A percentile compares a stretch with the other conserved stretches of the same genome.
These are phyloP conservation scores for Pulveroboletus sp. DNA, from an alignment of 768 basidiomycete genomes.

Conservation along the genomic window DNA sequence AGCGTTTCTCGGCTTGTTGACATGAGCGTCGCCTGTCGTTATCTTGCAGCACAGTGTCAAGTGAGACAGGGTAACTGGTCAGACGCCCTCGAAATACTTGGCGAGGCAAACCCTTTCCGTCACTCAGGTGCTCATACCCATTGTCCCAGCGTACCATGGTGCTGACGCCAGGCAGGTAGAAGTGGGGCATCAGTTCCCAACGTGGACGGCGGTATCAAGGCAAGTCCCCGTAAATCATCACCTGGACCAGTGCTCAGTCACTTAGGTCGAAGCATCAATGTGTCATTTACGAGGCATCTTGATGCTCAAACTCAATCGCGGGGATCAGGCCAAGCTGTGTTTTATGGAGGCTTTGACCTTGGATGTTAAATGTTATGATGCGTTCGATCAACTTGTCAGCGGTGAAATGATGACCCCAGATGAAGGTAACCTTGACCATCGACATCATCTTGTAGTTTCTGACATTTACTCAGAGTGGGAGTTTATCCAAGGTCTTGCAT, in stretches of 20 bases:
- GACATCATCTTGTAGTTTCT: background rate
- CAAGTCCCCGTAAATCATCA: slow-evolving; percentile 30
- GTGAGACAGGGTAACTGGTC: slow-evolving; percentile 88
- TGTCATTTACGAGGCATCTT: slow-evolving; percentile 90
- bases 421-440: slow-evolving; percentile 65
- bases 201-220: slow-evolving; percentile 93
- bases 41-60: slow-evolving; percentile 94
- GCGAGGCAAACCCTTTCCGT: slow-evolving; percentile 86
- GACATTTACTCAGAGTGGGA: slow-evolving; percentile 77
- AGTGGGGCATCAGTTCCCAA: slow-evolving; percentile 74
- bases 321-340: slow-evolving; percentile 86
- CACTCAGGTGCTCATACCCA: slow-evolving; percentile 48
- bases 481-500: slow-evolving; percentile 82
- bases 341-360: slow-evolving; percentile 94
- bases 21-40: slow-evolving; percentile 93
- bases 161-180: slow-evolving; percentile 37
- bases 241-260: background rate
- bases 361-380: slow-evolving; percentile 96
- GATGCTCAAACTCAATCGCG: slow-evolving; percentile 90
- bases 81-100: slow-evolving; percentile 89
- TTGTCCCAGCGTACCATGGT: background rate
- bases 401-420: slow-evolving; percentile 96
- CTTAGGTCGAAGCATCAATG: slow-evolving; percentile 95
- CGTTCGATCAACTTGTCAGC: slow-evolving; percentile 84
- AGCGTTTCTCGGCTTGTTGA: slow-evolving; percentile 79